Conservation (phyloP, 108 stramenopile genomes). For the Schizochytrium sp. region DNA sequence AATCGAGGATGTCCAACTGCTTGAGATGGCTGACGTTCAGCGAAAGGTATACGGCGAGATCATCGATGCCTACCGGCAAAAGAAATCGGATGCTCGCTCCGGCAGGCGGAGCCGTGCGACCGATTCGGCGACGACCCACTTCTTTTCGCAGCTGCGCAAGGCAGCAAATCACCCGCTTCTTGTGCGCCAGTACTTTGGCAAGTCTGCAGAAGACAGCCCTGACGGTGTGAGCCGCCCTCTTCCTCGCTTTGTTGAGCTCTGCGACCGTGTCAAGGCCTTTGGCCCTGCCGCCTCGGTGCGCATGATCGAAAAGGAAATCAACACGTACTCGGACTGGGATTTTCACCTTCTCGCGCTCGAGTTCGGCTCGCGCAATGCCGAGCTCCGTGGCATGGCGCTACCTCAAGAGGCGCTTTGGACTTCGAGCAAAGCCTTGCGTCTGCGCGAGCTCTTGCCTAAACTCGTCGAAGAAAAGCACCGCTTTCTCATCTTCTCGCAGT, state of each 20-base stretch:
- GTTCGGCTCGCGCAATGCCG: slow-evolving; percentile 44
- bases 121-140: slow-evolving; percentile 42
- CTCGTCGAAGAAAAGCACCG: slow-evolving; percentile 63
- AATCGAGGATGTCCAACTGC: slow-evolving; percentile 69
- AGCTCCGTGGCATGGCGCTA: slow-evolving; percentile 49
- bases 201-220: slow-evolving; percentile 34
- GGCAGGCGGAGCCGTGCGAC: neutral
- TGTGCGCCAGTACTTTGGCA: slow-evolving; percentile 62
- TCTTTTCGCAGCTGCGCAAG: slow-evolving; percentile 90
- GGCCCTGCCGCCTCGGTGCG: slow-evolving; percentile 58
- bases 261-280: slow-evolving; percentile 62
- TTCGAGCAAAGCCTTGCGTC: slow-evolving; percentile 63
- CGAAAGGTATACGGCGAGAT: slow-evolving; percentile 40
- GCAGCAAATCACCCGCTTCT: slow-evolving; percentile 89
- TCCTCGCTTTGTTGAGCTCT: slow-evolving; percentile 42
- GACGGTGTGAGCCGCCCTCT: slow-evolving; percentile 33
- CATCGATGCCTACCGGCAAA: neutral
- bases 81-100: neutral
- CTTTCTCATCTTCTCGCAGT: slow-evolving; percentile 74
- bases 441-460: slow-evolving; percentile 56
- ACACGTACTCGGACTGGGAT: slow-evolving; percentile 67
- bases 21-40: slow-evolving; percentile 32
- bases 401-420: slow-evolving; percentile 58
- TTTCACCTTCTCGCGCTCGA: slow-evolving; percentile 66
- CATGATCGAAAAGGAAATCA: slow-evolving; percentile 67